phyloP scores from a whole-genome alignment of 495 filamentous ascomycete genomes.

The Talaromyces thailandensis region DNA sequence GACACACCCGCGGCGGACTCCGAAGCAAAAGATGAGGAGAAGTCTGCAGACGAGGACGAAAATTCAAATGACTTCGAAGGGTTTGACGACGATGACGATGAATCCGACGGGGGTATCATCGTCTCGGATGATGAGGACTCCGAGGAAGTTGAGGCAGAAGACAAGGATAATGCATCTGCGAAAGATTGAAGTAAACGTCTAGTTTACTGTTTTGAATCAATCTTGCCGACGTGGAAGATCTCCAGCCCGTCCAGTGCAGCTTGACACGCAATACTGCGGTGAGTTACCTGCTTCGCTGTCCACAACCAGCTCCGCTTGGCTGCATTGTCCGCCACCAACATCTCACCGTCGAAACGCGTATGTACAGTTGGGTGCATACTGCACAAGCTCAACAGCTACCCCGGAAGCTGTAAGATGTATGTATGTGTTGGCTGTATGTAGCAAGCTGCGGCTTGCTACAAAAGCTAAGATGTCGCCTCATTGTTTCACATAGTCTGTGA shows the following conservation, averaged over 20 bases:
- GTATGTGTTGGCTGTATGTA: neutral
- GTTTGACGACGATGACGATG: conserved; percentile 19
- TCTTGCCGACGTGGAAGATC: neutral
- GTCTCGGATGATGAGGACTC: conserved; percentile 12
- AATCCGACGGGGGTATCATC: conserved; percentile 17
- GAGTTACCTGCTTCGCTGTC: neutral
- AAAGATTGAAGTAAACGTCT: neutral
- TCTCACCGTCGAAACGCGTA: neutral
- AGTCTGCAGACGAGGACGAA: conserved; percentile 13
- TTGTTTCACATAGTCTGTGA: neutral
- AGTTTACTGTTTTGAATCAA: neutral
- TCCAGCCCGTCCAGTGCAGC: neutral
- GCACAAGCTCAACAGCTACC: neutral
- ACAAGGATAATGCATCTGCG: conserved; percentile 5
- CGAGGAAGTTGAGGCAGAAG: conserved; percentile 16
- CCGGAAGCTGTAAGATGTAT: neutral
- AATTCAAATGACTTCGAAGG: conserved; percentile 29
- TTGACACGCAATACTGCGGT: neutral
- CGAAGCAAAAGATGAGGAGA: conserved; percentile 15
- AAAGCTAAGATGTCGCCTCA: neutral
- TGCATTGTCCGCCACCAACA: neutral
- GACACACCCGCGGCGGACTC: conserved; percentile 24
- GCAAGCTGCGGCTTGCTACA: neutral
- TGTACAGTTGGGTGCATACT: neutral
- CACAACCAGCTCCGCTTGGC: neutral